Percentiles rank a stretch among this genome's conserved stretches.
Evolutionary conservation across 371 early-diverging fungal genomes (phyloP).

Genomic region (Lichtheimia corymbifera): DNA sequence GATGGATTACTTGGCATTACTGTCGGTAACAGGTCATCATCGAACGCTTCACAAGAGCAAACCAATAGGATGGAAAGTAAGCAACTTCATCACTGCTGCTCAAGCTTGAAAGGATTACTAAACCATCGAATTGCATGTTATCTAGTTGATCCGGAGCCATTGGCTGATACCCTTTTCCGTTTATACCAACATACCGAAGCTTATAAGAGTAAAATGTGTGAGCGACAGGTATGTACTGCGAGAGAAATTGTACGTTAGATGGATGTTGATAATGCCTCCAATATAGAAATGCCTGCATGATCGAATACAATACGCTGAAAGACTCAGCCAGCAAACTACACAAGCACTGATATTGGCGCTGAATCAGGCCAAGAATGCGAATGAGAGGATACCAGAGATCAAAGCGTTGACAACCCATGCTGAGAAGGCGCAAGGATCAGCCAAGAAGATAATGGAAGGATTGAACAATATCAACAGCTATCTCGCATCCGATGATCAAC

Average conservation of each 20-base stretch:
- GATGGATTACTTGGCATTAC: slow-evolving; percentile 9
- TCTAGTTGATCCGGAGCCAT: slow-evolving; percentile 2
- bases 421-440: background rate
- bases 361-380: slow-evolving; percentile 27
- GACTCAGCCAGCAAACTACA: slow-evolving; percentile 2
- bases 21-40: background rate
- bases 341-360: slow-evolving; percentile 3
- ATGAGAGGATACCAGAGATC: background rate
- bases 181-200: slow-evolving; percentile 3
- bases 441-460: background rate
- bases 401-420: slow-evolving; percentile 3
- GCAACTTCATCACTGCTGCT: background rate
- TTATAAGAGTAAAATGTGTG: slow-evolving; percentile 2
- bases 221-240: slow-evolving; percentile 1
- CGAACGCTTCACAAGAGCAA: background rate
- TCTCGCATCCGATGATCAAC: background rate
- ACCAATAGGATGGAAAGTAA: slow-evolving; percentile 6
- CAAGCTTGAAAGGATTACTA: background rate
- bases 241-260: no score
- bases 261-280: no score
- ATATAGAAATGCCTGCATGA: background rate
- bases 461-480: background rate
- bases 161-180: background rate
- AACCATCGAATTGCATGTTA: background rate
- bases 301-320: slow-evolving; percentile 3